phyloP scores from a whole-genome alignment of 2,329 filamentous ascomycete genomes.

The Aspergillus caelatus region DNA sequence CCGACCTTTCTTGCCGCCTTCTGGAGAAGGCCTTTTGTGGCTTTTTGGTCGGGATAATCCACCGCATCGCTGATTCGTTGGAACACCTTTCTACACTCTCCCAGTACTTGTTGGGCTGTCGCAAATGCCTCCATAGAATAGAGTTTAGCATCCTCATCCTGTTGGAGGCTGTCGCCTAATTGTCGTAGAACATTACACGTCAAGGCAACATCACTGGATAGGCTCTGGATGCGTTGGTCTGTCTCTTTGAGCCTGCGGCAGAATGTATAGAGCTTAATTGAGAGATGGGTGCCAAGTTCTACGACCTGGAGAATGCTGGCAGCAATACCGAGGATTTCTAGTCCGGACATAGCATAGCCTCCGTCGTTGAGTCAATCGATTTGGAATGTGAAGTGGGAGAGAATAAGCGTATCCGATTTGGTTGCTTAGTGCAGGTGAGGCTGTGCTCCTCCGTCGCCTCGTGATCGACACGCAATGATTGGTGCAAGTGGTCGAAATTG shows the following conservation, averaged over 20 bases:
- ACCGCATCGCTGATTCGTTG: neutral
- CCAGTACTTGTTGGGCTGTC: neutral
- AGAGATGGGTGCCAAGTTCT: neutral
- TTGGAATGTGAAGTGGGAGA: neutral
- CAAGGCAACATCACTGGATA: neutral
- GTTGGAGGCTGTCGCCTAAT: neutral
- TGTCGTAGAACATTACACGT: neutral
- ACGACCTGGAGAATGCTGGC: neutral
- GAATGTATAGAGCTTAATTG: neutral
- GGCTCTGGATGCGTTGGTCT: neutral
- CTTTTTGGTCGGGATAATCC: neutral
- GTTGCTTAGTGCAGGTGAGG: neutral
- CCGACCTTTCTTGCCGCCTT: neutral
- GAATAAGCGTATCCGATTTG: neutral
- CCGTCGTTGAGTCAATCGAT: neutral
- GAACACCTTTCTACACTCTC: neutral
- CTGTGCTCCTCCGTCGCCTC: neutral
- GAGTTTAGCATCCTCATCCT: neutral
- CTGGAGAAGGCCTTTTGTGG: neutral
- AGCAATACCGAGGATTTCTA: neutral
- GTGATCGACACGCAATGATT: conserved; percentile 1
- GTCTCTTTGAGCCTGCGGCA: neutral
- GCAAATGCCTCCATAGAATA: neutral
- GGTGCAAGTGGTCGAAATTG: neutral
- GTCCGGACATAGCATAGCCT: neutral